phyloP scores from a whole-genome alignment of 106 monocot genomes.

The Allium fistulosum region DNA sequence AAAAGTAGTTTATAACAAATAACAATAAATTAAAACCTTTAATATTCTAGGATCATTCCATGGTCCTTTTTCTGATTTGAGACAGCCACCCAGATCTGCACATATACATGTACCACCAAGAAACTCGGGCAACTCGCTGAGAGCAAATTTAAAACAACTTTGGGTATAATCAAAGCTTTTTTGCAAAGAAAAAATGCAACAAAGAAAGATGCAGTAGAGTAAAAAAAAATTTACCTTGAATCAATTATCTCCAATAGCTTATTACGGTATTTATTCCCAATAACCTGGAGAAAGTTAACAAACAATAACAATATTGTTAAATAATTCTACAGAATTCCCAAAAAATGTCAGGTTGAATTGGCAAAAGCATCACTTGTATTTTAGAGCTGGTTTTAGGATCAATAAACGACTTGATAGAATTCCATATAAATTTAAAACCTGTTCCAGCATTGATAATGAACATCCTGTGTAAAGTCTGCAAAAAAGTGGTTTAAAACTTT shows the following conservation, averaged over 20 bases:
- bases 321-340: background rate
- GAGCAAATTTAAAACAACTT: constrained; percentile 1
- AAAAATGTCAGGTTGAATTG: constrained; percentile 5
- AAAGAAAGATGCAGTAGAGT: background rate
- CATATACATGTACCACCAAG: constrained; percentile 61
- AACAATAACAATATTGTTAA: background rate
- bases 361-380: constrained; percentile 33
- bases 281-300: constrained; percentile 34
- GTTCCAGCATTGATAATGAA: constrained; percentile 66
- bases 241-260: constrained; percentile 68
- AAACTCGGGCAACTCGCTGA: constrained; percentile 78
- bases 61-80: constrained; percentile 57
- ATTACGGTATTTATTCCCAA: constrained; percentile 50
- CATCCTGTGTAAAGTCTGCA: constrained; percentile 52
- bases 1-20: constrained; percentile 14
- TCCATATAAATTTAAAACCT: constrained; percentile 58
- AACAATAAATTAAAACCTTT: constrained; percentile 20
- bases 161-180: background rate
- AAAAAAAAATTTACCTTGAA: constrained; percentile 24
- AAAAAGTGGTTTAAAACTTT: constrained; percentile 2
- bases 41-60: constrained; percentile 60
- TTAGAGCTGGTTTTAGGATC: constrained; percentile 66
- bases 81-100: constrained; percentile 43
- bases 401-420: constrained; percentile 51
- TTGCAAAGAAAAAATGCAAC: too few species aligned